Base-by-base conservation (phyloP, 2,329 filamentous ascomycete species). In the Parastagonospora avenae region DNA sequence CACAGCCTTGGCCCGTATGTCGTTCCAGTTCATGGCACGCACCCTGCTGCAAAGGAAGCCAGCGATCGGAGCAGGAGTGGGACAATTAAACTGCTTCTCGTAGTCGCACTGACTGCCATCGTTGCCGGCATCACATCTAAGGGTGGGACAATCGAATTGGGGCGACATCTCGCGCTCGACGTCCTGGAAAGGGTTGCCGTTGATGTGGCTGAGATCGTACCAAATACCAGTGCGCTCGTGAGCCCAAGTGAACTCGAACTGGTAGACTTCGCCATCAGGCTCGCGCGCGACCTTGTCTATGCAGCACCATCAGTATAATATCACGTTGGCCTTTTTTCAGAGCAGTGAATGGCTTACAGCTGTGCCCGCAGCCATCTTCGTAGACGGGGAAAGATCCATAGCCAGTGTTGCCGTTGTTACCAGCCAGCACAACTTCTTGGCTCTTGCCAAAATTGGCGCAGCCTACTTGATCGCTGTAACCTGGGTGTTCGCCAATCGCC, bases 161-260 rank as follows among this genome's bases (percentile, higher is more conserved):
- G 30, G n/a, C 10, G 29, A 15, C 6, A 43, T 10, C 29, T 24
- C 30, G 30, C 41, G 41, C n/a, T 15, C 19, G 9, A 54, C 42
- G n/a, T 50, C 46, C 4, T 41, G 31, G 39, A 54, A 44, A 0
- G 46, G 43, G 28, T 47, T 41, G 10, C 37, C 50, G 11, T 46
- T 24, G 8, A 42, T 42, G 29, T 43, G 16, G 4, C 42, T 46
- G 5, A 54, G 39, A 12, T 50, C 42, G 30, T 50, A 54, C 46
- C 46, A 54, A 11, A 44, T 27, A 14, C 33, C 32, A 14, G 27
- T 28, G 19, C 47, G 44, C 14, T 38, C 42, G 10, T 29, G 51
- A 7, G 48, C 42, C n/a, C 48, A 45, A 3, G 32, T 36, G 39
- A 40, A 54, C 33, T 54, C 51, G 33, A 47, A 32, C 30, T 54